Percentiles rank a stretch among this genome's conserved stretches.
These are phyloP conservation scores for Daldinia sp. DNA, from an alignment of 2,329 filamentous ascomycete species.

Conservation along the genomic window DNA sequence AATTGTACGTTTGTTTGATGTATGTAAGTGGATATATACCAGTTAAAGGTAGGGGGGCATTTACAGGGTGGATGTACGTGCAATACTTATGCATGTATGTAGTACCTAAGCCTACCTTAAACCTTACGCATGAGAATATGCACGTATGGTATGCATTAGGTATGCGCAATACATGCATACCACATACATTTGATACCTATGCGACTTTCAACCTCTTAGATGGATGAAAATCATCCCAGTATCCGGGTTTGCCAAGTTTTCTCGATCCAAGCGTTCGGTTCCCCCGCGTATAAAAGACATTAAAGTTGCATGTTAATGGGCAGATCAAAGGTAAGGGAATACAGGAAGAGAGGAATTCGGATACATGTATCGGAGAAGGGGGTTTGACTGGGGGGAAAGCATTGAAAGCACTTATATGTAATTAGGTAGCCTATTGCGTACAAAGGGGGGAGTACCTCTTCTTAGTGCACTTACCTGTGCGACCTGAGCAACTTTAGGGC, in stretches of 20 bases:
- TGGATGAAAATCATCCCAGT: constrained; percentile 38
- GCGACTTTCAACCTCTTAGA: constrained; percentile 33
- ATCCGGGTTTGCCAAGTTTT: constrained; percentile 40
- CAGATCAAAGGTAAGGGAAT: constrained; percentile 15
- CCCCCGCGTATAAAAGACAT: constrained; percentile 28
- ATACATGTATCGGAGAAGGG: constrained; percentile 18
- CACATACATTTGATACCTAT: constrained; percentile 15
- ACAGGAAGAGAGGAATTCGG: constrained; percentile 12
- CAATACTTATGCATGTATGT: constrained; percentile 27
- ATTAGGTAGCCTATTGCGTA: constrained; percentile 26
- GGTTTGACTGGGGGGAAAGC: background rate
- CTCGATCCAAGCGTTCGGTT: constrained; percentile 40
- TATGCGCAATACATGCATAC: constrained; percentile 23
- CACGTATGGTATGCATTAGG: constrained; percentile 22
- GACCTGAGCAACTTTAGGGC: constrained; percentile 14
- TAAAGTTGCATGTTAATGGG: constrained; percentile 35
- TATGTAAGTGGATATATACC: constrained; percentile 16
- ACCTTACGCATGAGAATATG: constrained; percentile 24
- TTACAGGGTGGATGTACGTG: constrained; percentile 11
- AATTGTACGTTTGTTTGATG: background rate
- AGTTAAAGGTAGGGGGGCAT: constrained; percentile 4
- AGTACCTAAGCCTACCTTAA: constrained; percentile 18
- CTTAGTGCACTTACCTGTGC: constrained; percentile 14
- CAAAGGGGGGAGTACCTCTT: constrained; percentile 20
- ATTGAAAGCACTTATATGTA: constrained; percentile 23